These are phyloP conservation scores for Phytophthora sojae DNA, from an alignment of 352 stramenopile genomes.

Conservation along the genomic window DNA sequence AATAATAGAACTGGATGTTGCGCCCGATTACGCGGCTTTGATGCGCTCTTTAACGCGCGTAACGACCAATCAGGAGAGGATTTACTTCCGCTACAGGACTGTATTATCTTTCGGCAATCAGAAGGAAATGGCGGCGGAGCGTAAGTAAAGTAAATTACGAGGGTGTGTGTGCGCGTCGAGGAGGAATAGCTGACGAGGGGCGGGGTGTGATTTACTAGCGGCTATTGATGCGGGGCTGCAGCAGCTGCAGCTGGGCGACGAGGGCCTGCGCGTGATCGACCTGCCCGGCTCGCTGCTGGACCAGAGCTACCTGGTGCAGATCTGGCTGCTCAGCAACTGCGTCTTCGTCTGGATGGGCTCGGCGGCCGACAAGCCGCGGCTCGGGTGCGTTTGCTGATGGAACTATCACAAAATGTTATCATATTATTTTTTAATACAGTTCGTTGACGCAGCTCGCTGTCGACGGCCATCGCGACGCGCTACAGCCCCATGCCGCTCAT, in stretches of 20 bases:
- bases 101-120: too few relatives aligned
- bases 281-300: slow-evolving; percentile 66
- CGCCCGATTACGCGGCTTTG: background rate
- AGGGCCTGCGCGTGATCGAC: slow-evolving; percentile 55
- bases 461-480: slow-evolving; percentile 76
- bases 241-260: slow-evolving; percentile 25
- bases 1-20: background rate
- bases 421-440: too few relatives aligned
- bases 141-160: too few relatives aligned
- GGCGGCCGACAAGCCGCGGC: slow-evolving; percentile 47
- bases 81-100: background rate
- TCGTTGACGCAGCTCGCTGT: slow-evolving; percentile 44
- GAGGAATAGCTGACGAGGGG: too few relatives aligned
- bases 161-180: too few relatives aligned
- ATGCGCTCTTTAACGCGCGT: background rate
- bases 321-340: slow-evolving; percentile 73
- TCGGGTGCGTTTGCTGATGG: slow-evolving; percentile 6
- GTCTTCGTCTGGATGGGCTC: slow-evolving; percentile 86
- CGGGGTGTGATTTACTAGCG: background rate
- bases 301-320: slow-evolving; percentile 73
- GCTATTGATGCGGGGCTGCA: slow-evolving; percentile 8
- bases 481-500: slow-evolving; percentile 86
- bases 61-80: background rate
- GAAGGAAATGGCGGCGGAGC: too few relatives aligned
- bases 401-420: too few relatives aligned